Evolutionary conservation across 75 land plant species (phyloP), one percentile per base, ranked within the genome.

Genomic region (Sequoia sempervirens): DNA sequence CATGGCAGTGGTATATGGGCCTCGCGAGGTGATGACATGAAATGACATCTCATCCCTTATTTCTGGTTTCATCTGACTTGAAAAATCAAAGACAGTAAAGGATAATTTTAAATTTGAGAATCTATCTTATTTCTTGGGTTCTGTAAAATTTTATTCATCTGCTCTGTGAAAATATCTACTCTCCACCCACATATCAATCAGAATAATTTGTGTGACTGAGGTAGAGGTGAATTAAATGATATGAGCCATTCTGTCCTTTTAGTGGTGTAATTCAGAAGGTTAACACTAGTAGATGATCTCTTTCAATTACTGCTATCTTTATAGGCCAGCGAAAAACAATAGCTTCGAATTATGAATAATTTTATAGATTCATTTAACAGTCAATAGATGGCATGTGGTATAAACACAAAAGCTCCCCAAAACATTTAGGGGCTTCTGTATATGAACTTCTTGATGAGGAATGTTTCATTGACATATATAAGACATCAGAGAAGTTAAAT

Each of bases 1-100:
- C 41, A 94, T 97, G 70, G 98, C 98, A 85, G 96, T 95, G 15
- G 98, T 97, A 0, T 97, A 97, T 84, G 99, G 99, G 10, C 99
- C 99, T 30, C 90, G 89, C 72, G 95, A 94, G 91, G 94, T 91
- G 23, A 46, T 52, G 54, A 52, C 11, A 56, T 61, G 37, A 73
- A 30, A 73, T 73, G 37, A 30, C 13, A 52, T 40, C 54, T 47
- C 52, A 47, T 9, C 8, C 52, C 8, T 47, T 9, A 47, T 47
- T 47, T 47, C 52, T 52, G 54, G 11, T 52, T 52, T 52, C 2
- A 12, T 52, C 54, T 52, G 54, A 12, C 14, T 11, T 52, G 54
- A 52, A 12, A 52, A 12, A 52, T 52, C 14, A 52, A 52, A 52
- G 14, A 52, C 12, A 12, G 14, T 52, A 52, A 12, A 52, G 13